Conservation (phyloP, 2,329 filamentous ascomycete species). For the Botrytis elliptica region DNA sequence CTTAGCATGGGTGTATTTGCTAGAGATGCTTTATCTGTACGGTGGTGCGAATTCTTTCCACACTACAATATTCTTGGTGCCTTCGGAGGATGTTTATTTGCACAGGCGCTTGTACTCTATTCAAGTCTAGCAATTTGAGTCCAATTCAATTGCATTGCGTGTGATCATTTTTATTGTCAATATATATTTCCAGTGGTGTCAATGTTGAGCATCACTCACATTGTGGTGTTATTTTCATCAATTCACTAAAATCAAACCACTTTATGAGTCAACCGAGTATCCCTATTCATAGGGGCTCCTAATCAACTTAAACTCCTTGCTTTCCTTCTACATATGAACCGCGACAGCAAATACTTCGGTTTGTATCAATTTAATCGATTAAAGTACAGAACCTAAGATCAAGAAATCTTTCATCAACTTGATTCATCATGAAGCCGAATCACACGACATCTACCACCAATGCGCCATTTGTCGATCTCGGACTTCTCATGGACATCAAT, state of each 20-base stretch:
- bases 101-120: neutral
- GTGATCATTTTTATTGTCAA: neutral
- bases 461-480: neutral
- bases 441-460: neutral
- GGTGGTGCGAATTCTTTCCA: too few species aligned
- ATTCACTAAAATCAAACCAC: slow-evolving; percentile 13
- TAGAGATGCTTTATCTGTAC: neutral
- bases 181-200: neutral
- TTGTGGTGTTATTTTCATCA: neutral
- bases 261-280: neutral
- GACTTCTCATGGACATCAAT: neutral
- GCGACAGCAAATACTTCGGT: too few species aligned
- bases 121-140: neutral
- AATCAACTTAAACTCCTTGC: neutral
- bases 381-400: neutral
- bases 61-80: neutral
- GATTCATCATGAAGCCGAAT: neutral
- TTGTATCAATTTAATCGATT: neutral
- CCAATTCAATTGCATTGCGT: neutral
- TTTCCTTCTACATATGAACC: neutral
- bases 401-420: neutral
- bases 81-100: neutral
- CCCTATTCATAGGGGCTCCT: neutral
- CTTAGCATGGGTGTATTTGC: neutral
- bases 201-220: neutral